These are phyloP conservation scores for Vitis rotundifolia DNA, from an alignment of 164 flowering plant genomes.

Conservation along the genomic window DNA sequence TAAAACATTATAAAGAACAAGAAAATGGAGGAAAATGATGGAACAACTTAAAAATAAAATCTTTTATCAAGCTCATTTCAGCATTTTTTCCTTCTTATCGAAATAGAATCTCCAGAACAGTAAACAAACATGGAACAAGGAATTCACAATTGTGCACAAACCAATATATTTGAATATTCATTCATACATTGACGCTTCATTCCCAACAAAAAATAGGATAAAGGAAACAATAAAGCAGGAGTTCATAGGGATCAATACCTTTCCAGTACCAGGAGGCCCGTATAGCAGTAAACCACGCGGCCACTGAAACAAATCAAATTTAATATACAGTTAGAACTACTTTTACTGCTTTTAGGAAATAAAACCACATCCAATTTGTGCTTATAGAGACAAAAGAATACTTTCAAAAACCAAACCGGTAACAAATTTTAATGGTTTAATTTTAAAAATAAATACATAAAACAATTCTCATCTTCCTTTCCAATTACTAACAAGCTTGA, in stretches of 20 bases:
- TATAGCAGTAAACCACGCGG: conserved; percentile 81
- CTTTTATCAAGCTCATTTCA: too few relatives aligned
- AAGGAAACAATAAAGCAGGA: not conserved
- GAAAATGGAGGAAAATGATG: too few relatives aligned
- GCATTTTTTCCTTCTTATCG: too few relatives aligned
- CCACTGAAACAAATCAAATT: conserved; percentile 57
- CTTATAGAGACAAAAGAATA: not conserved
- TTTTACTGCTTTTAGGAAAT: not conserved
- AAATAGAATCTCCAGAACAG: too few relatives aligned
- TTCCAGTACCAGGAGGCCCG: conserved; percentile 98
- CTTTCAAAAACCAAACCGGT: not conserved
- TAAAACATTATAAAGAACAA: too few relatives aligned
- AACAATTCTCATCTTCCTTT: not conserved
- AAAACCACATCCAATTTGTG: too few relatives aligned
- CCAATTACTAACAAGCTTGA: too few relatives aligned
- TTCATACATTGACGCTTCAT: not conserved
- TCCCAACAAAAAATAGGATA: not conserved
- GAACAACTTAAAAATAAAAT: too few relatives aligned
- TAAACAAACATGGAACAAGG: too few relatives aligned
- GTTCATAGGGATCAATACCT: conserved; percentile 44
- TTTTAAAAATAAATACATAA: not conserved
- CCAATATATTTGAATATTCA: not conserved
- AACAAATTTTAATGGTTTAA: not conserved
- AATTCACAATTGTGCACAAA: too few relatives aligned
- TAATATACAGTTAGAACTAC: not conserved